These are phyloP conservation scores for Yamadazyma scolyti DNA, from an alignment of 805 yeast species.

Conservation along the genomic window DNA sequence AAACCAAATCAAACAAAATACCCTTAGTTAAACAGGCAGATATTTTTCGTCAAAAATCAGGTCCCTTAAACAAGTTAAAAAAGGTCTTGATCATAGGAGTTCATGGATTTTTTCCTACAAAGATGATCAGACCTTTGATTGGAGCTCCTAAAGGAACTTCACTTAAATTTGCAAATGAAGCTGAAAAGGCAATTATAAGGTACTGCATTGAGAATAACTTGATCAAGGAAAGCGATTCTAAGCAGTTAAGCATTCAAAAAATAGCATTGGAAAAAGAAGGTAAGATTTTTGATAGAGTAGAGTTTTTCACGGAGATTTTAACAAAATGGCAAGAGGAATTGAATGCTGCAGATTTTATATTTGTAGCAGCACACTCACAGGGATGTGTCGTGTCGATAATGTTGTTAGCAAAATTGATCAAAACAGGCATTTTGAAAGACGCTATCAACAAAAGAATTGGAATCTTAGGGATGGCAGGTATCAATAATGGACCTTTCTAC, in stretches of 20 bases:
- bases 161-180: slow-evolving; percentile 82
- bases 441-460: slow-evolving; percentile 52
- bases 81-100: slow-evolving; percentile 84
- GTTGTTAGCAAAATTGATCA: slow-evolving; percentile 68
- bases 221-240: slow-evolving; percentile 26
- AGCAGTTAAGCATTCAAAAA: slow-evolving; percentile 61
- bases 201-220: slow-evolving; percentile 50
- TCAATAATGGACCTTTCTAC: slow-evolving; percentile 89
- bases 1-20: slow-evolving; percentile 7
- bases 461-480: slow-evolving; percentile 91
- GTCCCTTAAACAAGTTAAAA: slow-evolving; percentile 35
- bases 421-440: slow-evolving; percentile 43
- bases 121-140: slow-evolving; percentile 75
- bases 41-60: slow-evolving; percentile 22
- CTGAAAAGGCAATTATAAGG: slow-evolving; percentile 68
- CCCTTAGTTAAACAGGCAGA: slow-evolving; percentile 8
- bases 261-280: slow-evolving; percentile 95
- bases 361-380: slow-evolving; percentile 92
- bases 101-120: slow-evolving; percentile 94
- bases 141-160: slow-evolving; percentile 99
- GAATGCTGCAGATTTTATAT: slow-evolving; percentile 75
- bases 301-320: slow-evolving; percentile 69
- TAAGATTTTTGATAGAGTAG: slow-evolving; percentile 79
- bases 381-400: slow-evolving; percentile 91
- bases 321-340: slow-evolving; percentile 61